A percentile compares a stretch with the other conserved stretches of the same genome.
Evolutionary conservation across 306 rosid genomes (phyloP).

Genomic region (Prunus fruticosa): DNA sequence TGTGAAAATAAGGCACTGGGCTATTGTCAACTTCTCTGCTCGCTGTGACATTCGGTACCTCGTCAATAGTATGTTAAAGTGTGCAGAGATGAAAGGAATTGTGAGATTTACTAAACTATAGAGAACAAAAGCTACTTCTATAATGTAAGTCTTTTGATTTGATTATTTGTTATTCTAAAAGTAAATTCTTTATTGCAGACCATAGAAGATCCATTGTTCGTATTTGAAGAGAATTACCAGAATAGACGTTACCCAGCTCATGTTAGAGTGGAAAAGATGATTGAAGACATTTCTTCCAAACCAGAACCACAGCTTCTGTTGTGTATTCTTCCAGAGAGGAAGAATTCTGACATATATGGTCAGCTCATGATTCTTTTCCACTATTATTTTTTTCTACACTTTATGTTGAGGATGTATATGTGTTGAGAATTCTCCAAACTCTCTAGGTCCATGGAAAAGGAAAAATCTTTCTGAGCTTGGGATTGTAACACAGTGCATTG

Average conservation of each 20-base stretch:
- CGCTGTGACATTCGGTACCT: not conserved
- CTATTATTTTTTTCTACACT: not conserved
- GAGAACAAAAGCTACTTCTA: not conserved
- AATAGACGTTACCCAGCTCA: slow-evolving; percentile 9
- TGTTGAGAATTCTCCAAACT: not conserved
- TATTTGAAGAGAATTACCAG: slow-evolving; percentile 26
- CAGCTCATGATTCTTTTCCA: not conserved
- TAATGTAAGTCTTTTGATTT: not conserved
- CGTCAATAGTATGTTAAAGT: not conserved
- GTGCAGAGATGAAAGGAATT: slow-evolving; percentile 33
- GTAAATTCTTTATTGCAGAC: slow-evolving; percentile 14
- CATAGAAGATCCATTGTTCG: not conserved
- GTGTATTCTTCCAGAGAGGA: slow-evolving; percentile 49
- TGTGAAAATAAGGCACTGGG: slow-evolving; percentile 34
- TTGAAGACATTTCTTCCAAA: not conserved
- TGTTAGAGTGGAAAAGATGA: slow-evolving; percentile 31
- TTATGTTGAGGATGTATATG: not conserved
- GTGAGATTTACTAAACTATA: slow-evolving; percentile 6
- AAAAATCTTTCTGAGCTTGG: slow-evolving; percentile 31
- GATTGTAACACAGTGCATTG: slow-evolving; percentile 44
- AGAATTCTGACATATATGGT: slow-evolving; percentile 52
- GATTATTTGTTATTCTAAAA: not conserved
- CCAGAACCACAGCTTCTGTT: slow-evolving; percentile 17
- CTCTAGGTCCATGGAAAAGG: slow-evolving; percentile 52
- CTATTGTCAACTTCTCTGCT: slow-evolving; percentile 42